These are phyloP conservation scores for Mycena epipterygia DNA, from an alignment of 768 basidiomycete species.

Conservation along the genomic window DNA sequence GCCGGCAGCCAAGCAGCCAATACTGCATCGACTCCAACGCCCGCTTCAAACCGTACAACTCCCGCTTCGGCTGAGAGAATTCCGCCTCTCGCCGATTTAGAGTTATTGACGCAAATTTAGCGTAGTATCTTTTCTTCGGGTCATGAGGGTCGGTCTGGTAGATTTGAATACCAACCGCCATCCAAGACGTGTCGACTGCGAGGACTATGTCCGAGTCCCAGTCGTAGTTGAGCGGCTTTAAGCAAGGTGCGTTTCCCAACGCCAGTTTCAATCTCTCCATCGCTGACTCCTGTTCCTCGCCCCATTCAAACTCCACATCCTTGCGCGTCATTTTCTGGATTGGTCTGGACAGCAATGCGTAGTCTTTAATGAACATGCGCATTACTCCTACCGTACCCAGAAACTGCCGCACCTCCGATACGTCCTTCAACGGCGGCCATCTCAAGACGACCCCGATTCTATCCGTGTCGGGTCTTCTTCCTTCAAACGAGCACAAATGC, in stretches of 20 bases:
- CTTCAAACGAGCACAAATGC: constrained; percentile 51
- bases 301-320: constrained; percentile 45
- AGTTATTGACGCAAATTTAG: constrained; percentile 53
- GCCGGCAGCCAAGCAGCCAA: constrained; percentile 40
- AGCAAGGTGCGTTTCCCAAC: constrained; percentile 36
- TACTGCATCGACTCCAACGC: constrained; percentile 38
- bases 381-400: constrained; percentile 44
- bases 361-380: constrained; percentile 40
- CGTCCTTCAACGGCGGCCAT: constrained; percentile 34
- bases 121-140: constrained; percentile 40
- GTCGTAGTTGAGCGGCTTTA: constrained; percentile 45
- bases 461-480: constrained; percentile 40
- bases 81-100: constrained; percentile 49
- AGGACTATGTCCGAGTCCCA: constrained; percentile 42
- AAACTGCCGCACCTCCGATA: constrained; percentile 42
- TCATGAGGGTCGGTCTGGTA: constrained; percentile 46
- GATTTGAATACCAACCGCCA: constrained; percentile 54
- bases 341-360: constrained; percentile 16
- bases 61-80: constrained; percentile 56
- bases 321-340: constrained; percentile 27
- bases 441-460: constrained; percentile 42
- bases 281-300: constrained; percentile 40
- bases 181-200: constrained; percentile 45
- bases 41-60: constrained; percentile 52
- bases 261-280: constrained; percentile 39